Percentiles rank a stretch among this genome's conserved stretches.
These are phyloP conservation scores for Lineolata rhizophorae DNA, from an alignment of 495 filamentous ascomycete genomes.

Conservation along the genomic window DNA sequence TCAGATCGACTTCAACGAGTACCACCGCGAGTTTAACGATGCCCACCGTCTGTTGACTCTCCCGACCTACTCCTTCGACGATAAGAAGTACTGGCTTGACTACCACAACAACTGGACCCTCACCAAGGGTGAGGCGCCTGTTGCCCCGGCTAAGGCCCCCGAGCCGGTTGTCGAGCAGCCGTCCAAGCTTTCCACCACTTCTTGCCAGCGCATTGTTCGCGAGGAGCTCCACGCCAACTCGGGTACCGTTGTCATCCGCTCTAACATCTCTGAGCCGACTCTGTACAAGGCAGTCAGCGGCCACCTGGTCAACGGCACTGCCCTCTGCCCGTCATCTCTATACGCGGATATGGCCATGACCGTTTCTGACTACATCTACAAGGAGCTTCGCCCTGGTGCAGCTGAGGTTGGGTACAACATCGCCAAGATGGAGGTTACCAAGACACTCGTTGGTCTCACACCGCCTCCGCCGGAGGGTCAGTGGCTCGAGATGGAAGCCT, in stretches of 20 bases:
- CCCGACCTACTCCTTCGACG: slow-evolving; percentile 26
- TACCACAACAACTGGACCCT: slow-evolving; percentile 27
- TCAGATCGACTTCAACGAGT: slow-evolving; percentile 25
- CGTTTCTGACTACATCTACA: slow-evolving; percentile 23
- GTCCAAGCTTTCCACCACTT: slow-evolving; percentile 19
- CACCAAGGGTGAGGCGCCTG: slow-evolving; percentile 23
- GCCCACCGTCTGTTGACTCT: slow-evolving; percentile 21
- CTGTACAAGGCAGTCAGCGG: slow-evolving; percentile 18
- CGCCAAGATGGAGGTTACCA: slow-evolving; percentile 20
- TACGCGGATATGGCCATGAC: slow-evolving; percentile 30
- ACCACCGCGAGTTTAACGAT: slow-evolving; percentile 22
- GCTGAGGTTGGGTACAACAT: slow-evolving; percentile 18
- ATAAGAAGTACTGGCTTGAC: slow-evolving; percentile 29
- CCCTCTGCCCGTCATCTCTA: slow-evolving; percentile 23
- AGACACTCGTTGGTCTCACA: slow-evolving; percentile 19
- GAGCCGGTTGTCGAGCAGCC: slow-evolving; percentile 9
- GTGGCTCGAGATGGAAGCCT: slow-evolving; percentile 21
- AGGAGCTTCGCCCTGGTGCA: slow-evolving; percentile 19
- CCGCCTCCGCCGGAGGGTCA: slow-evolving; percentile 17
- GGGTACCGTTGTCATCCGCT: slow-evolving; percentile 18
- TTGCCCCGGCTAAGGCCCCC: slow-evolving; percentile 7
- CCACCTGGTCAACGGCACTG: slow-evolving; percentile 21
- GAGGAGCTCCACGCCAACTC: slow-evolving; percentile 19
- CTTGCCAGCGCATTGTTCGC: slow-evolving; percentile 19
- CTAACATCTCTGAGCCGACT: slow-evolving; percentile 18